Percentiles rank a stretch among this genome's conserved stretches.
Evolutionary conservation across 352 stramenopile species (phyloP).

Genomic region (Blastocystis sp.): DNA sequence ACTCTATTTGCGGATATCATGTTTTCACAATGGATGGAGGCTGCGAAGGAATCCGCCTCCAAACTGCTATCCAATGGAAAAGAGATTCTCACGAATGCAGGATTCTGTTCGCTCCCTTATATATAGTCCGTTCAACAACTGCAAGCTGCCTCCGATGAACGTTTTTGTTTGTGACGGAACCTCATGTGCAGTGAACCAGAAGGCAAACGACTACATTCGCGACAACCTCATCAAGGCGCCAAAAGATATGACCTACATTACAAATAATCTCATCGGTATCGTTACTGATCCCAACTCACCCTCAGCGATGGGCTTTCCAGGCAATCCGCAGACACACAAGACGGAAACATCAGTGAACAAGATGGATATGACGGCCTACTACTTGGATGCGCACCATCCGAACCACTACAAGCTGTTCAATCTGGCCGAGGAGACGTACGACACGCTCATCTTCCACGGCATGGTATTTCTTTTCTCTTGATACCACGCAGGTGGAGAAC

Average conservation of each 20-base stretch:
- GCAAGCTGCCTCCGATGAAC: neutral
- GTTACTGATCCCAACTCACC: neutral
- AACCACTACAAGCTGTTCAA: slow-evolving; percentile 45
- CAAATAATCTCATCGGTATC: slow-evolving; percentile 17
- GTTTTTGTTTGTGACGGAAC: no score
- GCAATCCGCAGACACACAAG: slow-evolving; percentile 44
- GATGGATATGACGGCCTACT: slow-evolving; percentile 11
- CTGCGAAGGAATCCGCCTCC: slow-evolving; percentile 2
- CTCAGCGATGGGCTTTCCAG: slow-evolving; percentile 53
- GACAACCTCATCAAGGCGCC: slow-evolving; percentile 14
- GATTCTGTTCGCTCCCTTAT: neutral
- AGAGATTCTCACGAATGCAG: neutral
- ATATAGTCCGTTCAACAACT: slow-evolving; percentile 4
- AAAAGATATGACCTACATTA: slow-evolving; percentile 37
- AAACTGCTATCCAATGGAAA: slow-evolving; percentile 1
- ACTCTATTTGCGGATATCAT: neutral
- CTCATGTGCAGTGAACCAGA: slow-evolving; percentile 18
- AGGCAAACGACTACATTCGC: slow-evolving; percentile 14
- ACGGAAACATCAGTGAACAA: neutral
- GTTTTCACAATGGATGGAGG: slow-evolving; percentile 46
- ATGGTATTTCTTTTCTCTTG: neutral
- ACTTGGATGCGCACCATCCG: slow-evolving; percentile 16
- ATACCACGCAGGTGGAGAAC: slow-evolving; percentile 2
- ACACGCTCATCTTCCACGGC: slow-evolving; percentile 21
- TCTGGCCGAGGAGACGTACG: slow-evolving; percentile 49